Percentiles rank a stretch among this genome's conserved stretches.
These are phyloP conservation scores for Citrus sp. DNA, from an alignment of 345 rosid species.

Conservation along the genomic window DNA sequence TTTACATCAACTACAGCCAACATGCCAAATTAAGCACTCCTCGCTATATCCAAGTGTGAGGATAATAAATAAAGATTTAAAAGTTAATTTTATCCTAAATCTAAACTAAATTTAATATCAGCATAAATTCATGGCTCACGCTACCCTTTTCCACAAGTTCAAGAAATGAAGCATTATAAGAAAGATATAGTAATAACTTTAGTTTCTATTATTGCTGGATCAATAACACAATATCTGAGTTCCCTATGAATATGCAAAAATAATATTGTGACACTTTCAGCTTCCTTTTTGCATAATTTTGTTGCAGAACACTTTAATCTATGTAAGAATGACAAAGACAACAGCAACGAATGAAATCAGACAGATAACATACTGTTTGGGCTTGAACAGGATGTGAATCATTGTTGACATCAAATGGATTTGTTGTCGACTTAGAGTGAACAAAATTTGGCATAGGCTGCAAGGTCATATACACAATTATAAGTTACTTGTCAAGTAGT, in stretches of 20 bases:
- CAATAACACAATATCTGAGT: neutral
- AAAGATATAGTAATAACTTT: neutral
- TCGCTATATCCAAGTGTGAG: neutral
- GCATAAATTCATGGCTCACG: neutral
- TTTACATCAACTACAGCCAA: neutral
- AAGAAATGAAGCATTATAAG: neutral
- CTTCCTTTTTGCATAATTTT: neutral
- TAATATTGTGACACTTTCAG: neutral
- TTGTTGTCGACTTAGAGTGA: constrained; percentile 51
- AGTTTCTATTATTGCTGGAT: neutral
- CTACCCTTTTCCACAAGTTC: neutral
- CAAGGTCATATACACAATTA: constrained; percentile 15
- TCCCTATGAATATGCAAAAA: neutral
- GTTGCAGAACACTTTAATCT: neutral
- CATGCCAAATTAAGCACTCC: neutral
- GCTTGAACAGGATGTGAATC: constrained; percentile 52
- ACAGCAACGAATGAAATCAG: neutral
- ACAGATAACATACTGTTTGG: constrained; percentile 48
- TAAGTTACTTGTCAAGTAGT: constrained; percentile 2
- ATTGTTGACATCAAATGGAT: constrained; percentile 73
- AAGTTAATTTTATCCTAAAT: neutral
- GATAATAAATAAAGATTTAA: neutral
- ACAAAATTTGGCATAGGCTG: constrained; percentile 59
- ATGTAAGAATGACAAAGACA: neutral
- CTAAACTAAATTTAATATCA: neutral